A percentile compares a stretch with the other conserved stretches of the same genome.
Conservation (phyloP, 169 alveolate species). For the Perkinsus chesapeaki region DNA sequence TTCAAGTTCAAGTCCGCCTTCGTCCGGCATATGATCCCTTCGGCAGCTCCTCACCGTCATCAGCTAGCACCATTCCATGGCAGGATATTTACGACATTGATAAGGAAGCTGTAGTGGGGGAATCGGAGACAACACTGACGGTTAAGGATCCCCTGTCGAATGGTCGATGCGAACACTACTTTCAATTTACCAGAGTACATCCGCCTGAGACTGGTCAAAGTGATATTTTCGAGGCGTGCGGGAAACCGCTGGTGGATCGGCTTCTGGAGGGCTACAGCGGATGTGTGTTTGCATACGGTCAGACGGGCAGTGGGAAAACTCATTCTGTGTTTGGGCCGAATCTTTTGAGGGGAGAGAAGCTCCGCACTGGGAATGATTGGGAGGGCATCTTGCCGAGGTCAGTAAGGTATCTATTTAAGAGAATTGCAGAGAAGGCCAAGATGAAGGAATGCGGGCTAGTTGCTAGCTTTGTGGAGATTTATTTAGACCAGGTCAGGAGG, state of each 20-base stretch:
- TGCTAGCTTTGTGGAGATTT: conserved; percentile 24
- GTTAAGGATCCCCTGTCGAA: not conserved
- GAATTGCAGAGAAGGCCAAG: not conserved
- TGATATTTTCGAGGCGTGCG: not conserved
- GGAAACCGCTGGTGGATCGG: conserved; percentile 19
- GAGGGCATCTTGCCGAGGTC: conserved; percentile 23
- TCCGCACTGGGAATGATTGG: conserved; percentile 3
- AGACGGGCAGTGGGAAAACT: conserved; percentile 18
- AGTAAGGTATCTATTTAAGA: conserved; percentile 18
- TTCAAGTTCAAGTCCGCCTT: not conserved
- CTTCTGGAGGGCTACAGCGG: conserved; percentile 9
- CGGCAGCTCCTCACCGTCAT: not conserved
- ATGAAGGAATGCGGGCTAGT: conserved; percentile 15
- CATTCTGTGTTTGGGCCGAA: conserved; percentile 12
- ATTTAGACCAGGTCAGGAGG: conserved; percentile 30
- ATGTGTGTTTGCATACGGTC: conserved; percentile 19
- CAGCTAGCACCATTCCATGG: not conserved
- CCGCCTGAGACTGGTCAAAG: not conserved
- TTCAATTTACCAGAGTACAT: not conserved
- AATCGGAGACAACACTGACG: not conserved
- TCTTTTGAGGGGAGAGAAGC: not conserved
- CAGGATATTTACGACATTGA: not conserved
- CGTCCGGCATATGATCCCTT: not conserved
- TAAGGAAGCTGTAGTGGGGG: not conserved
- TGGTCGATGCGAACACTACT: not conserved